Evolutionary conservation across 495 filamentous ascomycete genomes (phyloP), one percentile per base, ranked within the genome.

Genomic region (Darksidea phi): DNA sequence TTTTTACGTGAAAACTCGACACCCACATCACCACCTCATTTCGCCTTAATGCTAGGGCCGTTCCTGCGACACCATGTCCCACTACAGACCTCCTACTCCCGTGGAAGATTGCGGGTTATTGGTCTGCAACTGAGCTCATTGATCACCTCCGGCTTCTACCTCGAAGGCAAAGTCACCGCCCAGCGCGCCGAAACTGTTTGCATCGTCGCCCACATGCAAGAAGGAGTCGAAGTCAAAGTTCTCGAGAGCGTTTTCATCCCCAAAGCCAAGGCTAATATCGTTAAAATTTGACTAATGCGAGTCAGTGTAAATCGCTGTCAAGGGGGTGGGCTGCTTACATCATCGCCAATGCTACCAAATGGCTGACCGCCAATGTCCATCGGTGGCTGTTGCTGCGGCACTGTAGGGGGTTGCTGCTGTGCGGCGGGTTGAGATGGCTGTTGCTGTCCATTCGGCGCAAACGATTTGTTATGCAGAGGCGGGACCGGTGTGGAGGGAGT

Each of bases 221-320:
- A 97, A 97, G 0, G 89, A 90, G 73, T 97, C 93, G 72, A 97
- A 97, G 73, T 97, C 93, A 66, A 97, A 97, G 67, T 89, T 88
- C 69, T 90, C 87, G 48, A 97, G 77, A n/a, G 95, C 86, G 71
- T 92, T 82, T 46, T 26, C 13, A n/a, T 21, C 47, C 37, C 62
- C 61, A 23, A 70, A 66, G 41, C 28, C 28, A 23, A 24, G 8
- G 26, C 41, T 23, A 32, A 34, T 47, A 21, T 42, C 17, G 48
- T 55, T 24, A 24, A 34, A 28, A 15, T 57, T 21, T 17, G 23
- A 38, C 54, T 53, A 36, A n/a, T 17, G 69, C 37, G 76, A 67
- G 45, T 78, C 70, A 68, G 66, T 76, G 77, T 8, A 23, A 15
- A 50, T 20, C 36, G 23, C n/a, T 18, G n/a, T 17, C 17, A 17